These are phyloP conservation scores for Lachnellula hyalina DNA, from an alignment of 2,329 filamentous ascomycete species.

Conservation along the genomic window DNA sequence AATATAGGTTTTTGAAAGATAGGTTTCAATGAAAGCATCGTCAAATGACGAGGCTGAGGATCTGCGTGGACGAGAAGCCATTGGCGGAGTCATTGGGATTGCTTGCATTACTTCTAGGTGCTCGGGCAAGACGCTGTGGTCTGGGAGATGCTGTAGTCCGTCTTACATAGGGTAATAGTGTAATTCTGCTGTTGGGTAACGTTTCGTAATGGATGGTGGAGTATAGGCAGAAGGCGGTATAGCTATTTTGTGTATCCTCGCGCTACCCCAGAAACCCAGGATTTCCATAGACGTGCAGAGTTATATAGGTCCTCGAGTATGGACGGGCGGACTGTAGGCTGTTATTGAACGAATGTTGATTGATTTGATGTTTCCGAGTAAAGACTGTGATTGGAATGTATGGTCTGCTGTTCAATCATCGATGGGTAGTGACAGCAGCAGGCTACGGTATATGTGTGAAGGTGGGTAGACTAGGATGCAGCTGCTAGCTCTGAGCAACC, in stretches of 20 bases:
- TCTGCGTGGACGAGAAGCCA: slow-evolving; percentile 21
- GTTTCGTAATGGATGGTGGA: background rate
- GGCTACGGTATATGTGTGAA: slow-evolving; percentile 18
- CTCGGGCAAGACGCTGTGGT: slow-evolving; percentile 6
- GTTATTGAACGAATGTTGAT: slow-evolving; percentile 6
- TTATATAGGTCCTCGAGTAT: background rate
- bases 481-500: background rate
- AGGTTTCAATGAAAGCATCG: slow-evolving; percentile 40
- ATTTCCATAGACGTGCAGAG: background rate
- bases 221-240: background rate
- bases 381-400: background rate
- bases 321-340: background rate
- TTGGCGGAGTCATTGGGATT: slow-evolving; percentile 18
- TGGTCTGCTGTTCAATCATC: background rate
- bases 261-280: background rate
- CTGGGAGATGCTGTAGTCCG: slow-evolving; percentile 13
- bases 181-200: background rate
- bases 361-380: background rate
- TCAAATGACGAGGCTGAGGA: slow-evolving; percentile 26
- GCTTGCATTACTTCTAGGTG: slow-evolving; percentile 7
- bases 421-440: slow-evolving; percentile 4
- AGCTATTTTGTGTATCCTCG: background rate
- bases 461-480: slow-evolving; percentile 6
- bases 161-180: background rate
- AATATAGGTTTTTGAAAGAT: slow-evolving; percentile 55